Base-by-base conservation (phyloP, 73 alveolate species). In the Paramecium sonneborni region DNA sequence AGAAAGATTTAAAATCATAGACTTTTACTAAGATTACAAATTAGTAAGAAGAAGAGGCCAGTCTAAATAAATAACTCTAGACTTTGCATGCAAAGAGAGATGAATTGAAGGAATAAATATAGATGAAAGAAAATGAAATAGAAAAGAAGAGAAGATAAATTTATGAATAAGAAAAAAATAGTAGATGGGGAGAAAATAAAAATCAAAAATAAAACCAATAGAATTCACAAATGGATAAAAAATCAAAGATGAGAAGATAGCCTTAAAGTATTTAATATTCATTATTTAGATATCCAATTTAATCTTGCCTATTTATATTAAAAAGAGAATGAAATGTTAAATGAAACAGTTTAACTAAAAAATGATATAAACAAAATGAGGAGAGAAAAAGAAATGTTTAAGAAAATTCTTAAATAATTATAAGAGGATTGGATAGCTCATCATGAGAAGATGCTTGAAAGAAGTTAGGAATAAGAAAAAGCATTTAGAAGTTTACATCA, bases 361-460 rank as follows among this genome's bases (percentile, higher is more conserved):
- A 76, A 76, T 28, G 89, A 76, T n/a, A 76, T 76, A 20, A 38
- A 76, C 23, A 76, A 41, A 76, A 76, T 76, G 89, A 76, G 89
- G 23, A 76, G 70, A 24, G 89, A 76, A 38, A 76, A 76, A 43
- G 39, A 41, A 21, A 76, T 76, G 89, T 76, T 76, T 76, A 38
- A 76, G 39, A 76, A 76, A 41, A 76, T 76, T 0, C 24, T 41
- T 3, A 41, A 38, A 44, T 38, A 38, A 76, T 11, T 76, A 72
- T 35, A 72, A 38, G 86, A 72, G 15, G 57, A 72, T 35, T 35
- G 86, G 82, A 58, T 58, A 3, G 82, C 46, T 58, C 82, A 58
- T 58, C 82, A 58, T 41, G 74, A 76, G n/a, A 38, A 76, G 21
- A 44, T 41, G 68, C 58, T 28, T 41, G 30, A n/a, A 20, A 76